phyloP scores from a whole-genome alignment of 257 asterid species.

The Nicotiana paniculata region DNA sequence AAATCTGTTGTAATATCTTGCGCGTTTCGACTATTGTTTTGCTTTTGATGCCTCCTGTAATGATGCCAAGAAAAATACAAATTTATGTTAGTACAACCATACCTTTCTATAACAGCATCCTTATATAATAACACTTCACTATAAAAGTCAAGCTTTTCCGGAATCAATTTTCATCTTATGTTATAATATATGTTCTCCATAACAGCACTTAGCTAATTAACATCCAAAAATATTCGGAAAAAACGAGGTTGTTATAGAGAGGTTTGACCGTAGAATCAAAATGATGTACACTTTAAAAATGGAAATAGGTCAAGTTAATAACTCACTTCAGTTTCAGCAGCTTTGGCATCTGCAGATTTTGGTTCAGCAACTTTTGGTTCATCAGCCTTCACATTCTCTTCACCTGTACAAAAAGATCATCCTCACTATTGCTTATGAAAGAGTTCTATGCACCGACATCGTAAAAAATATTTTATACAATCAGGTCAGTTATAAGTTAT shows the following conservation, averaged over 20 bases:
- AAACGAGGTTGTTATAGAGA: too few relatives aligned
- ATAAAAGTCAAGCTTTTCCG: too few relatives aligned
- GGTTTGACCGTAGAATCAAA: too few relatives aligned
- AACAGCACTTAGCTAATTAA: too few relatives aligned
- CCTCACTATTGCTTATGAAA: not conserved
- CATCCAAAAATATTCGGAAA: too few relatives aligned
- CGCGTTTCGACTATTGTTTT: not conserved
- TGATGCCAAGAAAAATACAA: not conserved
- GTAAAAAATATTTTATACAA: not conserved
- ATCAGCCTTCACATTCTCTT: slow-evolving; percentile 55
- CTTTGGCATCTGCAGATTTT: slow-evolving; percentile 24
- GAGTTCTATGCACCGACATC: not conserved
- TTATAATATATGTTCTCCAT: too few relatives aligned
- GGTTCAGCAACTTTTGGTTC: slow-evolving; percentile 30
- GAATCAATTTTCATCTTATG: too few relatives aligned
- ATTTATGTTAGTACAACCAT: not conserved
- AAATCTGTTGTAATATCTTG: not conserved
- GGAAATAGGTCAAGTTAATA: not conserved
- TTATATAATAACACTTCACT: too few relatives aligned
- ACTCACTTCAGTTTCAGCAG: slow-evolving; percentile 51
- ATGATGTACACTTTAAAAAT: not conserved
- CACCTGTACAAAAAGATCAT: slow-evolving; percentile 35
- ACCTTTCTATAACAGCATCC: too few relatives aligned
- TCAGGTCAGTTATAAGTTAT: not conserved
- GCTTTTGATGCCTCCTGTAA: not conserved